These are phyloP conservation scores for Quercus glauca DNA, from an alignment of 306 rosid species.

Conservation along the genomic window DNA sequence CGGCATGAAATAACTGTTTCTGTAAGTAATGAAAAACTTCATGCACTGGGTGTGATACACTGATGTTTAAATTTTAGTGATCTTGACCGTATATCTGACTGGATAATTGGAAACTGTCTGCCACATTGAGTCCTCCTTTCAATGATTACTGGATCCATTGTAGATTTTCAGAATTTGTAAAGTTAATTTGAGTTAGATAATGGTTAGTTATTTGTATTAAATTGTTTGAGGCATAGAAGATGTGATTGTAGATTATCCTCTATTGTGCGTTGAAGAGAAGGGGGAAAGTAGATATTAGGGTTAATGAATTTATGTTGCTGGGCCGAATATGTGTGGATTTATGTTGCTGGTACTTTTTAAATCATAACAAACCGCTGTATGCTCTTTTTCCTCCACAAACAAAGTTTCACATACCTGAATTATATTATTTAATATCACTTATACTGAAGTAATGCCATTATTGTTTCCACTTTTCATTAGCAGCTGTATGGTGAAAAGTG, in stretches of 20 bases:
- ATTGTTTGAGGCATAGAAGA: background rate
- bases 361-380: background rate
- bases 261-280: background rate
- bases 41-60: background rate
- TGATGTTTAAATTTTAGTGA: background rate
- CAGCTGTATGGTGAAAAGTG: background rate
- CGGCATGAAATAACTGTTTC: constrained; percentile 80
- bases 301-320: background rate
- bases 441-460: background rate
- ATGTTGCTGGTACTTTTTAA: background rate
- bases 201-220: background rate
- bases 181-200: background rate
- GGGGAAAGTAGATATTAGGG: background rate
- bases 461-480: background rate
- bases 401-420: background rate
- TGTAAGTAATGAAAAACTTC: constrained; percentile 47
- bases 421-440: background rate
- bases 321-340: background rate
- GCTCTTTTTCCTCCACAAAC: background rate
- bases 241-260: background rate
- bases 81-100: background rate
- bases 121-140: background rate
- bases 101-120: background rate
- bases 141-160: background rate
- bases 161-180: background rate